These are phyloP conservation scores for Ceratobasidium theobromae DNA, from an alignment of 1,284 basidiomycete species.

Conservation along the genomic window DNA sequence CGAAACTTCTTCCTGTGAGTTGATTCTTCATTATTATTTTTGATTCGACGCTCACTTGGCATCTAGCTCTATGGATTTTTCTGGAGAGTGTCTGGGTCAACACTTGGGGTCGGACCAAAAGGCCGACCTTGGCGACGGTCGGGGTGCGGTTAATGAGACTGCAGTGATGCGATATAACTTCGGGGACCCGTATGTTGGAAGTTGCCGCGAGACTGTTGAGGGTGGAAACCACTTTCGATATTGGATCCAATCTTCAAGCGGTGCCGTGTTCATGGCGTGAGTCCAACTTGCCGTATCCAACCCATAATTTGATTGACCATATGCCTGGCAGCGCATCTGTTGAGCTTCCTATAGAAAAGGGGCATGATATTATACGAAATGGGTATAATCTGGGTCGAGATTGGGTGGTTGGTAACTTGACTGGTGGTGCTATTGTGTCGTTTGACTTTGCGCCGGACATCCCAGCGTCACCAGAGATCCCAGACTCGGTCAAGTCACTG, in stretches of 20 bases:
- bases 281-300: conserved; percentile 17
- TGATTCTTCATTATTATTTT: not conserved
- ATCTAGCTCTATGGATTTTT: conserved; percentile 60
- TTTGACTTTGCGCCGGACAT: conserved; percentile 6
- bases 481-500: not conserved
- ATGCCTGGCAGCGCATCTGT: conserved; percentile 52
- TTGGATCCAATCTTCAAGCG: conserved; percentile 75
- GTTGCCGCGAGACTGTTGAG: conserved; percentile 80
- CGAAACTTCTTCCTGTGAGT: conserved; percentile 74
- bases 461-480: not conserved
- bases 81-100: conserved; percentile 82
- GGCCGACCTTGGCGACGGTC: conserved; percentile 84
- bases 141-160: conserved; percentile 74
- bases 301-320: not conserved
- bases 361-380: conserved; percentile 59
- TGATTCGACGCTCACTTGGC: conserved; percentile 26
- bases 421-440: conserved; percentile 42
- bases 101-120: conserved; percentile 68
- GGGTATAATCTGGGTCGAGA: conserved; percentile 63
- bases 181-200: conserved; percentile 70
- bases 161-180: conserved; percentile 81
- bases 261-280: conserved; percentile 79
- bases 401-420: conserved; percentile 79
- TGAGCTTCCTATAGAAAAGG: conserved; percentile 61
- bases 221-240: conserved; percentile 92